Evolutionary conservation across 2,329 filamentous ascomycete species (phyloP).

Genomic region (Nemania sp.): DNA sequence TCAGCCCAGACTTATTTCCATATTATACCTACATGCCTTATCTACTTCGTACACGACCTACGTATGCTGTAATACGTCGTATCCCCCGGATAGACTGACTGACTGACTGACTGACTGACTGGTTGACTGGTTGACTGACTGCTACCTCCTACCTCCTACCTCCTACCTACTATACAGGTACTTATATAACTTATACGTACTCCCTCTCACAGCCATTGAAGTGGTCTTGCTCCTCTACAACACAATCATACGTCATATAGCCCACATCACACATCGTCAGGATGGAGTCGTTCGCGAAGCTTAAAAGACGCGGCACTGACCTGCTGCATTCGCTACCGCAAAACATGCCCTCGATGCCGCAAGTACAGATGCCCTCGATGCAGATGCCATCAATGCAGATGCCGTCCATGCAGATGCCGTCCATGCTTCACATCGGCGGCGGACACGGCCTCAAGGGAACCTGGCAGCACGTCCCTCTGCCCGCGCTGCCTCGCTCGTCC

Average conservation of each 20-base stretch:
- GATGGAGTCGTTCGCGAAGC: slow-evolving; percentile 58
- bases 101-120: no score
- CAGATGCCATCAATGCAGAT: slow-evolving; percentile 20
- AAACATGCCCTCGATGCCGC: slow-evolving; percentile 33
- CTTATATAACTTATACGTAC: no score
- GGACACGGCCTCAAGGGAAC: slow-evolving; percentile 55
- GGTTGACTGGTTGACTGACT: no score
- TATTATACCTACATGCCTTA: no score
- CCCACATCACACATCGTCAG: slow-evolving; percentile 1
- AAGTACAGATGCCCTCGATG: slow-evolving; percentile 31
- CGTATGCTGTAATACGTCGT: no score
- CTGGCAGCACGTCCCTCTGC: slow-evolving; percentile 62
- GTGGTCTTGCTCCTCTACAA: neutral
- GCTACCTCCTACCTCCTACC: no score
- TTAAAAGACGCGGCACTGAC: slow-evolving; percentile 61
- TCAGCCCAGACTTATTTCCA: slow-evolving; percentile 13
- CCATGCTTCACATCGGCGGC: slow-evolving; percentile 19
- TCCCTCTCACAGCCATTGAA: neutral
- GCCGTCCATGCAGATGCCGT: slow-evolving; percentile 17
- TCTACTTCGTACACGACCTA: no score
- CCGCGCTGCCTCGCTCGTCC: slow-evolving; percentile 70
- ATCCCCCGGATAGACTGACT: slow-evolving; percentile 10
- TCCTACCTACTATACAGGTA: neutral
- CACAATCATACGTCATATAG: neutral
- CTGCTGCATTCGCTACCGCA: slow-evolving; percentile 56